Evolutionary conservation across 2,329 filamentous ascomycete genomes (phyloP), one percentile per base, ranked within the genome.

Genomic region (Fusarium nygamai): DNA sequence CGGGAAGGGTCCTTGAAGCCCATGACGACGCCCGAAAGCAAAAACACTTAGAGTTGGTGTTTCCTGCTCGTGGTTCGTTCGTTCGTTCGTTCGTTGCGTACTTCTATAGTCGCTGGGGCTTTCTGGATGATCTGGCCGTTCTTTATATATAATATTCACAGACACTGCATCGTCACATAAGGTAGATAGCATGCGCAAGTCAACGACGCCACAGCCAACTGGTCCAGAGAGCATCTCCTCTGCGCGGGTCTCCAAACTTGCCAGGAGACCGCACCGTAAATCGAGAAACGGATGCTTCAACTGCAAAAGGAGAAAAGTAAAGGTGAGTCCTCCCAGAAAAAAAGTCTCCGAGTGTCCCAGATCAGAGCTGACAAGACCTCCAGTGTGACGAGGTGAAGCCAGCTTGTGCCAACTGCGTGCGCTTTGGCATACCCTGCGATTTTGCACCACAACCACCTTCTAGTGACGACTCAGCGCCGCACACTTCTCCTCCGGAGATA

Each of bases 351-450:
- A 38, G 58, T 51, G 27, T 51, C 54, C 58, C 53, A 38, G 34
- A 60, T n/a, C 19, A 61, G n/a, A 64, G 56, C 71, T 76, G 64
- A 76, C 69, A 39, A 65, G 60, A 41, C 13, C 44, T 12, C 48
- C 46, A 81, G 80, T 81, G 80, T 53, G 78, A 80, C 67, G 80
- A 81, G 71, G 76, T 79, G 41, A 80, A 79, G 68, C 80, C 80
- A 20, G 73, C 77, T 31, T 81, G 80, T 64, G 73, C 73, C 54
- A 81, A 80, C 72, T 81, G 80, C 71, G 69, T 80, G 34, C 80
- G 78, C 50, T 81, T 81, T 64, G 77, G 77, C 48, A 76, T 80
- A 34, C 72, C 76, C 27, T 81, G 79, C 63, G 77, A 78, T 57
- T 80, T 78, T 65, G 72, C 76, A 43, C 76, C 76, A 19, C 71